Evolutionary conservation across 2,329 filamentous ascomycete genomes (phyloP), one percentile per base, ranked within the genome.

Genomic region (Fusarium ramigenum): DNA sequence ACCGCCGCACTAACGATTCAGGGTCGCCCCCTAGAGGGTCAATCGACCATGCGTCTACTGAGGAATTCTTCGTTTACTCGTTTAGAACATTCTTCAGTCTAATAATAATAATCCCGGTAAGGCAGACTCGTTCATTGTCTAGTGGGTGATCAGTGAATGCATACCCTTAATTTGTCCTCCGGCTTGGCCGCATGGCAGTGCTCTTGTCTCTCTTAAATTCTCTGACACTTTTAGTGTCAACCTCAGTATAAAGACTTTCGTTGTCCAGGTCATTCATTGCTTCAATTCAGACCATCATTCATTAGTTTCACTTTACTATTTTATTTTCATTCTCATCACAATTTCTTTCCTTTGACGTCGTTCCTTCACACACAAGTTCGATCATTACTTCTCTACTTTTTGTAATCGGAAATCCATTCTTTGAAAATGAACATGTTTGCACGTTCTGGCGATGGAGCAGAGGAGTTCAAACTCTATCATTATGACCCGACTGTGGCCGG

Each of bases 401-500:
- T 25, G 16, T 36, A 25, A 52, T 15, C 3, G n/a, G 6, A 19
- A 18, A 21, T 39, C 5, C 5, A 7, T 4, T 16, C 23, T 18
- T n/a, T 12, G 10, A 30, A 9, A 4, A 66, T 66, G 44, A 7
- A 40, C 12, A n/a, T 66, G 16, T 21, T 43, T 2, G 8, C 25
- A 15, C 62, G 52, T 36, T 11, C 32, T 52, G 32, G 1, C 10
- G 37, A 34, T 9, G 62, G 37, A 18, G 28, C 21, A 0, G 62
- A 56, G 7, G 21, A 30, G 0, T 66, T 60, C 16, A 21, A 1
- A 9, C 44, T 60, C 9, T 66, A 66, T 14, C 62, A 66, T 19
- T 66, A 66, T 2, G 25, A 66, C 1, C 64, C 64, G 2, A 60
- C 64, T 5, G 40, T 66, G 15, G 52, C 9, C 1, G 64, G 64